Base-by-base conservation (phyloP, 768 basidiomycete genomes). In the Pseudohyphozyma bogoriensis region DNA sequence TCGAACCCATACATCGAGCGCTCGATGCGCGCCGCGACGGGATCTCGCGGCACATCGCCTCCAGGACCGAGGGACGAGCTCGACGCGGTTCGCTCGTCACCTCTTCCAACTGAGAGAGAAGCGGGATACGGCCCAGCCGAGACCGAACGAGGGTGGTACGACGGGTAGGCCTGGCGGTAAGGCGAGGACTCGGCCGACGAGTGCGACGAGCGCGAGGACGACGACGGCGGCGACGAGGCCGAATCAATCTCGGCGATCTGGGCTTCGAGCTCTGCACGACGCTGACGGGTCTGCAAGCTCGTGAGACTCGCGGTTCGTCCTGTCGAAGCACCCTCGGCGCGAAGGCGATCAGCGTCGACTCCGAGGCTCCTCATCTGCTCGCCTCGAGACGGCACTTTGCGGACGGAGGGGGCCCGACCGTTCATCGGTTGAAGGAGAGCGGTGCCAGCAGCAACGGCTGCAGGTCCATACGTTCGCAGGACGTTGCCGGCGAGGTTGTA, bases 391-490 rank as follows among this genome's bases (percentile, higher is more conserved):
- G 24, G 51, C 7, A 10, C 11, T 10, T 37, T 7, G 13, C 31
- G 50, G 50, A 52, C 51, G 28, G 53, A 28, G 28, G 53, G 53
- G 5, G 28, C 20, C 29, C 53, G 53, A 4, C 53, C 53, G 53
- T 54, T 54, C 53, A 51, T 31, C 12, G 63, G 63, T 33, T 54
- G 58, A 4, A 60, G 35, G 12, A 64, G 39, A 28, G 58, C 59
- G 10, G 45, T 29, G 0, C 58, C 63, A 2, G 63, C 63, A 18
- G 63, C 59, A n/a, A 64, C 18, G 37, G 59, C 63, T 12, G 59
- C 55, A 13, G 63, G 63, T 1, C 58, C 63, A 22, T 64, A 64
- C 51, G 31, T 18, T n/a, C 63, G 32, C 16, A 60, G 18, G 26
- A 52, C 24, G 4, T 54, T 39, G 1, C 50, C 55, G 5, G 51